phyloP scores from a whole-genome alignment of 225 moss, liverwort and hornwort genomes.

The Polytrichum formosum region DNA sequence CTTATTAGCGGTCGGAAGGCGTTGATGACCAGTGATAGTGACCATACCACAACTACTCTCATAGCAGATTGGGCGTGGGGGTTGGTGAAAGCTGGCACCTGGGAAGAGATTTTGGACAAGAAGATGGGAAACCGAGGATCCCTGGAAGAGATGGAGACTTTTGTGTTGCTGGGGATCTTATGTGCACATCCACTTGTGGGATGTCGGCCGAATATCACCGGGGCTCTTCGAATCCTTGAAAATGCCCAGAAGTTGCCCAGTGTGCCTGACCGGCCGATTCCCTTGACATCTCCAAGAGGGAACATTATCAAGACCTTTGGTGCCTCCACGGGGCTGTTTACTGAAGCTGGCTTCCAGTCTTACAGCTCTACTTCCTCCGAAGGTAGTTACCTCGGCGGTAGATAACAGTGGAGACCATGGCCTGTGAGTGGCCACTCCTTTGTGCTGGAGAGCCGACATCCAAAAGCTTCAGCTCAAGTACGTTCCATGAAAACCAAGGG shows the following conservation, averaged over 20 bases:
- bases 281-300: conserved; percentile 22
- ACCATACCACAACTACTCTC: conserved; percentile 10
- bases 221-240: conserved; percentile 60
- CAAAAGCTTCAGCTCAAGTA: too few species aligned
- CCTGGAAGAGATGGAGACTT: conserved; percentile 60
- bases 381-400: conserved; percentile 13
- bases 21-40: conserved; percentile 16
- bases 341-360: conserved; percentile 25
- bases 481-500: too few species aligned
- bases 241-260: conserved; percentile 50
- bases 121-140: conserved; percentile 42
- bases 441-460: too few species aligned
- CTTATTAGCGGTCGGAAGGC: conserved; percentile 77
- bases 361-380: conserved; percentile 19
- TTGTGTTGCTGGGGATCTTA: conserved; percentile 64
- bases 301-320: conserved; percentile 12
- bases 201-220: conserved; percentile 68
- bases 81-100: conserved; percentile 49
- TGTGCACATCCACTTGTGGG: conserved; percentile 77
- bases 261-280: conserved; percentile 64
- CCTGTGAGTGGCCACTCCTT: not conserved
- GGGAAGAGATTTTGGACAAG: conserved; percentile 50
- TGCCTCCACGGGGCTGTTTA: conserved; percentile 17
- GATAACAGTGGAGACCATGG: conserved; percentile 32
- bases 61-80: conserved; percentile 91